These are phyloP conservation scores for Phytopythium mirpurense DNA, from an alignment of 352 stramenopile species.

Conservation along the genomic window DNA sequence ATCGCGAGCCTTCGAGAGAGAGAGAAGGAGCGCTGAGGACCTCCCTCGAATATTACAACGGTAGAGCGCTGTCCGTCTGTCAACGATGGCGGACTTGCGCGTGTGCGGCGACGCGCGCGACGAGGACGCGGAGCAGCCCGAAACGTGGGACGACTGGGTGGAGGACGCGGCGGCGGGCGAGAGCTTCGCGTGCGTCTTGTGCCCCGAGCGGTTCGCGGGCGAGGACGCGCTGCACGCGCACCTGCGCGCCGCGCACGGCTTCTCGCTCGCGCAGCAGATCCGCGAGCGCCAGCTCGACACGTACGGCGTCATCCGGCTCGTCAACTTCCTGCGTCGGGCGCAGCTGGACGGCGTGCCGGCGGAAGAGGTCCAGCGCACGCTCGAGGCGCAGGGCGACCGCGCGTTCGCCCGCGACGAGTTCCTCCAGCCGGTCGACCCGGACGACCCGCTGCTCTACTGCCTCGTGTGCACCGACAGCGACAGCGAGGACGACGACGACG, in stretches of 20 bases:
- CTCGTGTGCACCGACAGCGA: slow-evolving; percentile 63
- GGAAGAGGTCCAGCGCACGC: slow-evolving; percentile 38
- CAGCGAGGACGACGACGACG: slow-evolving; percentile 38
- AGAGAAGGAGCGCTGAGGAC: too few species aligned
- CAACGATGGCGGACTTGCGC: slow-evolving; percentile 6
- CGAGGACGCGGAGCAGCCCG: slow-evolving; percentile 42
- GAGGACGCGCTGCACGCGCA: slow-evolving; percentile 61
- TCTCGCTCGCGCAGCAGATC: slow-evolving; percentile 58
- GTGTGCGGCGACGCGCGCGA: slow-evolving; percentile 11
- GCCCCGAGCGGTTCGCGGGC: slow-evolving; percentile 30
- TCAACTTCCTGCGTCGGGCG: slow-evolving; percentile 68
- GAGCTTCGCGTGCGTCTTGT: slow-evolving; percentile 72
- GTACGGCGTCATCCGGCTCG: slow-evolving; percentile 74
- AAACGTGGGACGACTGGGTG: slow-evolving; percentile 86
- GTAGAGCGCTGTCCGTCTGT: too few species aligned
- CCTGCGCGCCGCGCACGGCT: slow-evolving; percentile 42
- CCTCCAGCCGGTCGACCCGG: slow-evolving; percentile 65
- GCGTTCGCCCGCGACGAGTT: slow-evolving; percentile 67
- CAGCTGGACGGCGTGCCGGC: slow-evolving; percentile 28
- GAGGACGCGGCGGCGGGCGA: slow-evolving; percentile 44
- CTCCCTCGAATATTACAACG: too few species aligned
- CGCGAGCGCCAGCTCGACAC: slow-evolving; percentile 50
- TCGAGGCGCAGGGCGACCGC: slow-evolving; percentile 33
- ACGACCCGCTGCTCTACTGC: slow-evolving; percentile 82
- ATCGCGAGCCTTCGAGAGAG: too few species aligned